phyloP scores from a whole-genome alignment of 2,329 filamentous ascomycete genomes.

The Cadophora malorum region DNA sequence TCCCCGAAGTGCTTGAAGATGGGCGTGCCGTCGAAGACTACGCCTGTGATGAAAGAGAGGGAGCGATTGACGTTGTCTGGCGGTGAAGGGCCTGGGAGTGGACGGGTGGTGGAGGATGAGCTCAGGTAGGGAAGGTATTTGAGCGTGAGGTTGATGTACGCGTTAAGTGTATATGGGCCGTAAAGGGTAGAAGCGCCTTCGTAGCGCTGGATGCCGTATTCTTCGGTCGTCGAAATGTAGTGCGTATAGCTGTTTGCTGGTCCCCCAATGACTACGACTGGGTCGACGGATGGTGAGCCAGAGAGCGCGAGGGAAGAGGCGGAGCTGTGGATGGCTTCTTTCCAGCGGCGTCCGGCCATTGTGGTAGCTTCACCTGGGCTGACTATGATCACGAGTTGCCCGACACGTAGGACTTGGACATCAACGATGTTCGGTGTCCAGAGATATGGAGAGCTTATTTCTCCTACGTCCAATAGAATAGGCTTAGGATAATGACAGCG shows the following conservation, averaged over 20 bases:
- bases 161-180: slow-evolving; percentile 80
- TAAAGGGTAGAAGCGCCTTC: slow-evolving; percentile 94
- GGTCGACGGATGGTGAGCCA: slow-evolving; percentile 53
- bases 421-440: slow-evolving; percentile 95
- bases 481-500: slow-evolving; percentile 83
- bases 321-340: slow-evolving; percentile 67
- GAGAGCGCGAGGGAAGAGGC: slow-evolving; percentile 50
- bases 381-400: slow-evolving; percentile 83
- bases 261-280: slow-evolving; percentile 83
- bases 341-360: slow-evolving; percentile 91
- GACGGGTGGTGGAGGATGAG: slow-evolving; percentile 51
- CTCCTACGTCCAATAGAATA: slow-evolving; percentile 86
- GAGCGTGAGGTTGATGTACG: slow-evolving; percentile 87
- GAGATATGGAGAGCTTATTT: slow-evolving; percentile 76
- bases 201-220: slow-evolving; percentile 86
- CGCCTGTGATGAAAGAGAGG: slow-evolving; percentile 79
- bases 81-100: slow-evolving; percentile 65
- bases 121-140: slow-evolving; percentile 71
- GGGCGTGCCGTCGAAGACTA: slow-evolving; percentile 74
- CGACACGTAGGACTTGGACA: slow-evolving; percentile 83
- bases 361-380: slow-evolving; percentile 89
- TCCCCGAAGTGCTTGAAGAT: slow-evolving; percentile 74
- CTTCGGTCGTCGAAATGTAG: slow-evolving; percentile 77
- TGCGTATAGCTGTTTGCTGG: slow-evolving; percentile 91
- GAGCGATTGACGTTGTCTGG: slow-evolving; percentile 81